Conservation (phyloP, 495 filamentous ascomycete genomes). For the Aspergillus sclerotiicarbonarius region DNA sequence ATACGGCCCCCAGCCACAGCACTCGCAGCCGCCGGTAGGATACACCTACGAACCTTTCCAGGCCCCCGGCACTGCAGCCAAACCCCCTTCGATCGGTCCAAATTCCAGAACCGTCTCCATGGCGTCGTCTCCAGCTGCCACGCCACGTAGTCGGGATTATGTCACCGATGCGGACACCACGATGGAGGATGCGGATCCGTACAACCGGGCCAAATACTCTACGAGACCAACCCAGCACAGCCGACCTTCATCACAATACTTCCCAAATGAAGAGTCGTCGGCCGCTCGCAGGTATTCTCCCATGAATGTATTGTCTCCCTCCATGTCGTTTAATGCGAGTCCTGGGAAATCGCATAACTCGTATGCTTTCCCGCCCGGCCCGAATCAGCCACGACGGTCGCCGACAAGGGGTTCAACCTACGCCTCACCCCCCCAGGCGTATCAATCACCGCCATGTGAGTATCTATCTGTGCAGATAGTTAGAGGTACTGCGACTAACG, state of each 20-base stretch:
- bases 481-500: constrained; percentile 1
- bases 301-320: constrained; percentile 76
- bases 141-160: constrained; percentile 66
- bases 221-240: constrained; percentile 66
- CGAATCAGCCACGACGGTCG: constrained; percentile 52
- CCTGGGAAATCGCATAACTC: constrained; percentile 55
- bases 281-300: constrained; percentile 92
- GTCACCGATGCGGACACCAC: constrained; percentile 73
- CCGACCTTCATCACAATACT: constrained; percentile 60
- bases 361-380: constrained; percentile 43
- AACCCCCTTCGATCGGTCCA: constrained; percentile 49
- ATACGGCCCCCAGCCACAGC: constrained; percentile 48
- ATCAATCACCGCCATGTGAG: constrained; percentile 62
- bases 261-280: constrained; percentile 71
- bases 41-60: constrained; percentile 77
- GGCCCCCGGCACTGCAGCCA: constrained; percentile 40
- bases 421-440: constrained; percentile 61
- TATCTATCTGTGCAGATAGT: constrained; percentile 12
- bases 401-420: constrained; percentile 57
- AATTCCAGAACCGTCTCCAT: constrained; percentile 54
- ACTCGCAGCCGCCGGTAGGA: constrained; percentile 60
- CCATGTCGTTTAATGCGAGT: constrained; percentile 55
- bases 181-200: constrained; percentile 91
- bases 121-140: constrained; percentile 62
- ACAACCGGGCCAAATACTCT: constrained; percentile 75